Base-by-base conservation (phyloP, 2,329 filamentous ascomycete species). In the Fusarium mangiferae region DNA sequence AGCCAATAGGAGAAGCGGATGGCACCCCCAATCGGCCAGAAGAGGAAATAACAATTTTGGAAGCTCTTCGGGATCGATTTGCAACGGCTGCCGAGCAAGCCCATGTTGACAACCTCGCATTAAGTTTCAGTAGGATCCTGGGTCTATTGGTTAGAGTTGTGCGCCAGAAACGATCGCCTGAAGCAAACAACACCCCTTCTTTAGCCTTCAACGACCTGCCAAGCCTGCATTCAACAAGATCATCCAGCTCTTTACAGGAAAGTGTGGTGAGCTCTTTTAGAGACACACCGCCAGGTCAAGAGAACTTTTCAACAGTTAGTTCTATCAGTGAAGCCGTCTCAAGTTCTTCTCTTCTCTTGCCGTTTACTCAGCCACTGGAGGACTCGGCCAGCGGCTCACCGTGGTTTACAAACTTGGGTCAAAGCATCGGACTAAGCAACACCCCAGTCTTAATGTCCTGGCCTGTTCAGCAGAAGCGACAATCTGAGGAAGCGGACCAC, bases 1-100 rank as follows among this genome's bases (percentile, higher is more conserved):
- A 73, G 41, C 75, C 77, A 74, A 73, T 75, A 6, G 20, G 51
- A 63, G 56, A 62, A 7, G 22, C 52, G 13, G 69, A 76, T 18
- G 56, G 48, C n/a, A 30, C 46, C 35, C 46, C 62, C 9, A 39
- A 48, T 33, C 65, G 55, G 22, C 68, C 68, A 38, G 75, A 78
- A 72, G 76, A 78, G 69, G 75, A 78, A 74, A 73, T 78, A 20
- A 51, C 59, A n/a, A 61, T 78, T 20, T 57, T 78, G 24, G 75
- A 78, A 51, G 51, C 69, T n/a, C 65, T 78, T 18, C 73, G 75
- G 11, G 75, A 78, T 55, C 66, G 66, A 41, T 76, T 73, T 51
- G 36, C 65, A 30, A 60, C 57, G 12, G 65, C 64, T 28, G 71
- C 65, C 10, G 76, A 78, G 33, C 63, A 68, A 45, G 71, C 72